phyloP scores from a whole-genome alignment of 441 rosid species.

The California macrophylla region DNA sequence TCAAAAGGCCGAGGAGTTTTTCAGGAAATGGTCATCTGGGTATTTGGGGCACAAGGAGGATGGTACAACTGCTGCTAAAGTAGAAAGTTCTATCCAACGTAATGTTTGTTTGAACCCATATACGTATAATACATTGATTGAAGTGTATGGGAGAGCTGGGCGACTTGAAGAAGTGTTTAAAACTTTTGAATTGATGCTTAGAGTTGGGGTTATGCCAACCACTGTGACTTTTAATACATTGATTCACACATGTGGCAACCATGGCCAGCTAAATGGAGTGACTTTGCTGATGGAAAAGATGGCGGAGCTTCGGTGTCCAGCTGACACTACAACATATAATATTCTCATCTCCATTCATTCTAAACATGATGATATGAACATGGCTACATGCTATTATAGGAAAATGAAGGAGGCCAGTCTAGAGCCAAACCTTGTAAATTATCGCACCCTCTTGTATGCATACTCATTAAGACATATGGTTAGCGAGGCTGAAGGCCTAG shows the following conservation, averaged over 20 bases:
- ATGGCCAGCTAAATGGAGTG: slow-evolving; percentile 3
- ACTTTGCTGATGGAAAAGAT: slow-evolving; percentile 3
- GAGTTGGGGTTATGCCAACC: neutral
- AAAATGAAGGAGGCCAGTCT: slow-evolving; percentile 4
- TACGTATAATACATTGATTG: slow-evolving; percentile 4
- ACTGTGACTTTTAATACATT: slow-evolving; percentile 5
- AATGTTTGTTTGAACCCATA: neutral
- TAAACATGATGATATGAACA: neutral
- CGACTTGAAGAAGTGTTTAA: neutral
- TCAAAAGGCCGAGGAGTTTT: slow-evolving; percentile 8
- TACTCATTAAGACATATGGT: slow-evolving; percentile 75
- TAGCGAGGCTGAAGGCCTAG: slow-evolving; percentile 52
- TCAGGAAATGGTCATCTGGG: neutral
- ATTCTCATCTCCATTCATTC: neutral
- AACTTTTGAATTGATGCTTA: slow-evolving; percentile 5
- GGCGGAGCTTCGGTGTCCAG: slow-evolving; percentile 1
- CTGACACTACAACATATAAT: slow-evolving; percentile 3
- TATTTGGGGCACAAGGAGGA: neutral
- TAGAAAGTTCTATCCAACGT: neutral
- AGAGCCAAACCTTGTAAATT: slow-evolving; percentile 38
- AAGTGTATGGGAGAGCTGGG: slow-evolving; percentile 7
- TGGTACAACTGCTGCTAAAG: neutral
- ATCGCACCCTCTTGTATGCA: slow-evolving; percentile 74
- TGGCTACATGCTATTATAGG: neutral
- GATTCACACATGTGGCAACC: neutral